Evolutionary conservation across 352 stramenopile species (phyloP).

Genomic region (Phytophthora parvispora): DNA sequence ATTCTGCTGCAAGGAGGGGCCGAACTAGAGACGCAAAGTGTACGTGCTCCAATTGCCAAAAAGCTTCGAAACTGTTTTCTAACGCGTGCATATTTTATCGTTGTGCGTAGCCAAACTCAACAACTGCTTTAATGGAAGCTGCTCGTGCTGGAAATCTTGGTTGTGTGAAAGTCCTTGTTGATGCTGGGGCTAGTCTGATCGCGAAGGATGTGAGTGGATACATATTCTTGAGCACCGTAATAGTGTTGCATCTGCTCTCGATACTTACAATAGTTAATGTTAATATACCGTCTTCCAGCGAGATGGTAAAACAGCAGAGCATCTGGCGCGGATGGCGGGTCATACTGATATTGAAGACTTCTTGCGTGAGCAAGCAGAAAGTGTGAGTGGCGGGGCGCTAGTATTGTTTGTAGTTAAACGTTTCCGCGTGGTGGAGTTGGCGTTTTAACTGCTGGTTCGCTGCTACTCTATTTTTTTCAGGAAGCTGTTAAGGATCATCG

Average conservation of each 20-base stretch:
- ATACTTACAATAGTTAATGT: not conserved
- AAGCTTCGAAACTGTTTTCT: not conserved
- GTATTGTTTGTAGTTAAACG: not conserved
- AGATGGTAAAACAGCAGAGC: constrained; percentile 83
- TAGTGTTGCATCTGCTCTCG: not conserved
- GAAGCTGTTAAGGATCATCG: constrained; percentile 90
- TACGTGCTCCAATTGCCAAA: constrained; percentile 32
- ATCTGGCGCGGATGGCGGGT: constrained; percentile 64
- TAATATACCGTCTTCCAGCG: constrained; percentile 40
- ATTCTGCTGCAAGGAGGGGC: constrained; percentile 77
- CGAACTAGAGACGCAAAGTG: constrained; percentile 81
- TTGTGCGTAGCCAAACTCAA: constrained; percentile 76
- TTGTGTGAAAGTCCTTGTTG: constrained; percentile 76
- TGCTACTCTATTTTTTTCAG: constrained; percentile 41
- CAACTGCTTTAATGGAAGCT: constrained; percentile 90
- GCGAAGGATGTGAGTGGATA: constrained; percentile 77
- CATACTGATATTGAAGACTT: constrained; percentile 83
- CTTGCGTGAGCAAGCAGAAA: constrained; percentile 84
- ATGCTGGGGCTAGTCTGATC: constrained; percentile 72
- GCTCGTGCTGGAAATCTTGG: constrained; percentile 82
- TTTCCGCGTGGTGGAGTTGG: not conserved
- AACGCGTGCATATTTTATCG: not conserved
- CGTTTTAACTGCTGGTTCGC: not conserved
- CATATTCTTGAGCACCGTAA: not conserved
- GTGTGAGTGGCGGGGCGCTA: constrained; percentile 46